phyloP scores from a whole-genome alignment of 192 early-diverging fungal genomes.

The Coemansia sp. region DNA sequence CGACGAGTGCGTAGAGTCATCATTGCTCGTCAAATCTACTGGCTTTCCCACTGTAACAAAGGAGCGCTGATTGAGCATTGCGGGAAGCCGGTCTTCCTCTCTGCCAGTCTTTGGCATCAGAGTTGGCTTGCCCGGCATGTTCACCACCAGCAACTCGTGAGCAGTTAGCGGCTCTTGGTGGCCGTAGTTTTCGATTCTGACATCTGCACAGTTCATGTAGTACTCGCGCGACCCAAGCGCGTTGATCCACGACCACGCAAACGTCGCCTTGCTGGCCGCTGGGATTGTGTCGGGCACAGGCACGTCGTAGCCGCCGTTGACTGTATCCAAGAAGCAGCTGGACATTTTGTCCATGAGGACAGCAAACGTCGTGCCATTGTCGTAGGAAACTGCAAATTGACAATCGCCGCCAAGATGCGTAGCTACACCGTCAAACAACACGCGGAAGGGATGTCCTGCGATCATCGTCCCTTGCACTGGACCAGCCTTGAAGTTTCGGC shows the following conservation, averaged over 20 bases:
- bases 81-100: constrained; percentile 37
- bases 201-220: constrained; percentile 73
- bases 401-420: constrained; percentile 72
- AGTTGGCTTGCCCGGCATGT: constrained; percentile 36
- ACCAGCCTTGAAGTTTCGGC: constrained; percentile 47
- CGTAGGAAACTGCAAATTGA: constrained; percentile 68
- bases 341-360: constrained; percentile 62
- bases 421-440: constrained; percentile 59
- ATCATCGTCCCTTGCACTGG: constrained; percentile 46
- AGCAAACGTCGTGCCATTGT: constrained; percentile 64
- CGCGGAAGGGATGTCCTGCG: constrained; percentile 58
- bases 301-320: constrained; percentile 56
- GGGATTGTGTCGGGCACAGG: constrained; percentile 63
- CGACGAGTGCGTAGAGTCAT: neutral
- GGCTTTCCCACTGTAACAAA: constrained; percentile 50
- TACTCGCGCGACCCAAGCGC: constrained; percentile 65
- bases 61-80: constrained; percentile 42
- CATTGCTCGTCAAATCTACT: constrained; percentile 23
- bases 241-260: constrained; percentile 73
- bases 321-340: constrained; percentile 50
- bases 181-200: constrained; percentile 59
- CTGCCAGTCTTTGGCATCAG: constrained; percentile 45
- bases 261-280: constrained; percentile 57
- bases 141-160: constrained; percentile 55
- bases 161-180: constrained; percentile 51